These are phyloP conservation scores for Colletotrichum tanaceti DNA, from an alignment of 2,329 filamentous ascomycete species.

Conservation along the genomic window DNA sequence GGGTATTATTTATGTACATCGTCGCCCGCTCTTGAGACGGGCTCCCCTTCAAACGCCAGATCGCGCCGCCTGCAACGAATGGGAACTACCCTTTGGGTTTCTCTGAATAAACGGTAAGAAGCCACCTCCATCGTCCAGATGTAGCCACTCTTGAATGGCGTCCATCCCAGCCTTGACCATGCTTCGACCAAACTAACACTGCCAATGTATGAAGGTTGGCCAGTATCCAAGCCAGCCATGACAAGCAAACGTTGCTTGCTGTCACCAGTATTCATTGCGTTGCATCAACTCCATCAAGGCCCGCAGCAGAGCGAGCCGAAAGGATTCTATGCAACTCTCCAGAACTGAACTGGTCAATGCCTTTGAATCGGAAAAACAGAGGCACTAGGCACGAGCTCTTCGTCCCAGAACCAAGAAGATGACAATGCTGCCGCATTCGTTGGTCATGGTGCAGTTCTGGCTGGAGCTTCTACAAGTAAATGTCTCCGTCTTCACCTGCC, in stretches of 20 bases:
- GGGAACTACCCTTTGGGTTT: constrained; percentile 3
- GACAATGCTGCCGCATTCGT: not conserved
- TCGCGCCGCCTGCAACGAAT: constrained; percentile 4
- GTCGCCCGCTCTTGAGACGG: not conserved
- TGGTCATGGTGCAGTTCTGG: not conserved
- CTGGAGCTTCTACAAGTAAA: constrained; percentile 71
- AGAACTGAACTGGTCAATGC: not conserved
- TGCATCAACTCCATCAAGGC: not conserved
- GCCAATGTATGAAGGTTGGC: not conserved
- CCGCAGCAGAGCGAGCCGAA: not conserved
- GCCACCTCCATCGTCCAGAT: not conserved
- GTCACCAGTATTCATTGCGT: no score
- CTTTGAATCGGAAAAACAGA: not conserved
- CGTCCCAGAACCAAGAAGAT: not conserved
- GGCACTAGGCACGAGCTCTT: constrained; percentile 1
- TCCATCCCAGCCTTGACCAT: constrained; percentile 13
- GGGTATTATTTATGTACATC: constrained; percentile 40
- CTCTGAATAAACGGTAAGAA: constrained; percentile 26
- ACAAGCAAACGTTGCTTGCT: not conserved
- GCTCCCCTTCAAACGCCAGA: constrained; percentile 23
- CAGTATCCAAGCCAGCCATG: not conserved
- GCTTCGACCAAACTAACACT: not conserved
- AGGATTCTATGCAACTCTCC: not conserved
- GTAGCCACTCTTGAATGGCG: not conserved
- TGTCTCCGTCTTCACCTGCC: constrained; percentile 87